phyloP scores from a whole-genome alignment of 139 green algal genomes.

The Nannochloris sp. region DNA sequence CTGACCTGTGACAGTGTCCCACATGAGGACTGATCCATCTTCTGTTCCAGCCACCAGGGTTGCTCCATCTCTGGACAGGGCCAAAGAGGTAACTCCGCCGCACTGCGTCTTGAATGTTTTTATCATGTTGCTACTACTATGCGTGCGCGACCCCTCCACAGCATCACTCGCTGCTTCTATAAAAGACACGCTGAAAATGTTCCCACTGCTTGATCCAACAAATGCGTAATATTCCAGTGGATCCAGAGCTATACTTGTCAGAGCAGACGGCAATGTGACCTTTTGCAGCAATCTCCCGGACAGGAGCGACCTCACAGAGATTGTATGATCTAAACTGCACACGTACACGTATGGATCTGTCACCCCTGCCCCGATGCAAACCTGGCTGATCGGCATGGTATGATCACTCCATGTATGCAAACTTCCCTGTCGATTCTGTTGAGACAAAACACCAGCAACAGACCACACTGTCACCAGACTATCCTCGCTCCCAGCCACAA shows the following conservation, averaged over 20 bases:
- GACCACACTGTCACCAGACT: constrained; percentile 67
- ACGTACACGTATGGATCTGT: constrained; percentile 46
- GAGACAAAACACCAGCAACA: constrained; percentile 50
- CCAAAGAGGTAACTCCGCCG: constrained; percentile 21
- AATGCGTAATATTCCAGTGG: constrained; percentile 66
- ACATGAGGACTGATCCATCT: constrained; percentile 59
- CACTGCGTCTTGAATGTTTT: not conserved
- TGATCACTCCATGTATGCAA: constrained; percentile 77
- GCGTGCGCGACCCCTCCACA: not conserved
- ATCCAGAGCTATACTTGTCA: constrained; percentile 49
- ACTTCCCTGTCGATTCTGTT: constrained; percentile 19
- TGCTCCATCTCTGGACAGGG: constrained; percentile 42
- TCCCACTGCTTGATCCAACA: constrained; percentile 59
- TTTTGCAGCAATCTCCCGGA: constrained; percentile 45
- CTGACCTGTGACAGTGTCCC: constrained; percentile 67
- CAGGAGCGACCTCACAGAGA: constrained; percentile 54
- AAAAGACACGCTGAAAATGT: constrained; percentile 64
- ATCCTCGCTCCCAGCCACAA: constrained; percentile 77
- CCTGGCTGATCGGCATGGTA: constrained; percentile 65
- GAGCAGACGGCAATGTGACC: constrained; percentile 45
- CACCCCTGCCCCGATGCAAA: constrained; percentile 46
- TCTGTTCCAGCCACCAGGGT: constrained; percentile 53
- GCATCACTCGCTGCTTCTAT: constrained; percentile 7
- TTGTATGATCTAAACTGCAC: constrained; percentile 60
- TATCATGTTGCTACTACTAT: not conserved